Conservation (phyloP, 768 basidiomycete genomes). For the Termitomyces sp. region DNA sequence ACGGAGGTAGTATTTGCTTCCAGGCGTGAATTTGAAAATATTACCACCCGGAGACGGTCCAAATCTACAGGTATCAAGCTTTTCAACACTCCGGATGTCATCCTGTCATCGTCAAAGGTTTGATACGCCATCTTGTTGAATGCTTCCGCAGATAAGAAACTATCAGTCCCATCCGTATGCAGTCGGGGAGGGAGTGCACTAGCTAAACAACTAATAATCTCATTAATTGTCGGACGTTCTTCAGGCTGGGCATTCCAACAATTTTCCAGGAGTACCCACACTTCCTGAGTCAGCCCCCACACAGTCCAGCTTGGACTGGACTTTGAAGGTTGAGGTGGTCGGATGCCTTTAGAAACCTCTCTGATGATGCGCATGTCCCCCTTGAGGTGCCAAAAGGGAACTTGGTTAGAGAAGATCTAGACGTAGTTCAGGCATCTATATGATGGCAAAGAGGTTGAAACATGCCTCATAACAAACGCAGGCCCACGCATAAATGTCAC, state of each 20-base stretch:
- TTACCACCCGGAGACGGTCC: too few species aligned
- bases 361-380: neutral
- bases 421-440: neutral
- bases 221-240: neutral
- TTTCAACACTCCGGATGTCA: neutral
- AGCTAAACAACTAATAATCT: neutral
- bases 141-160: neutral
- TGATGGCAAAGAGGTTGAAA: neutral
- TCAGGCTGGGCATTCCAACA: neutral
- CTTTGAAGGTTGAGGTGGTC: neutral
- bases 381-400: neutral
- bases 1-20: too few species aligned
- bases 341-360: neutral
- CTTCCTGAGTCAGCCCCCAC: neutral
- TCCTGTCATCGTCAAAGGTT: neutral
- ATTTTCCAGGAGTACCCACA: neutral
- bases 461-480: conserved; percentile 5
- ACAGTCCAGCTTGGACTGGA: neutral
- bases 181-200: neutral
- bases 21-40: too few species aligned
- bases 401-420: conserved; percentile 1
- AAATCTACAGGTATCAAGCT: too few species aligned
- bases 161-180: neutral
- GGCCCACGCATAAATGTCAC: conserved; percentile 6
- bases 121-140: neutral